Percentiles rank a stretch among this genome's conserved stretches.
Conservation (phyloP, 192 early-diverging fungal genomes). For the Backusella circina region DNA sequence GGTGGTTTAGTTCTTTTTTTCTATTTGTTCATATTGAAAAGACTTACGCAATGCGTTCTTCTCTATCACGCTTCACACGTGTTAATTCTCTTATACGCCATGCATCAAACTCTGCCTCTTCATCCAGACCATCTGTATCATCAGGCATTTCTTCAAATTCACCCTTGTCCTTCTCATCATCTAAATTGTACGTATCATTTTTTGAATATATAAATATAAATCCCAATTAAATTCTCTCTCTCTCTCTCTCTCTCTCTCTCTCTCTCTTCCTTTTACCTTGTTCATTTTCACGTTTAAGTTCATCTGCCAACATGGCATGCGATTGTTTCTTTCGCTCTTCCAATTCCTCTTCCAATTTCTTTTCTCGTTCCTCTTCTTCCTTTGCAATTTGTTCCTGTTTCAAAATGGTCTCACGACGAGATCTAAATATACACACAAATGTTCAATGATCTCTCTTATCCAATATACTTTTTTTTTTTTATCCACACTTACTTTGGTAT, state of each 20-base stretch:
- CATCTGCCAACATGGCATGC: slow-evolving; percentile 70
- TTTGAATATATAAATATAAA: too few relatives aligned
- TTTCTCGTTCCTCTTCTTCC: slow-evolving; percentile 61
- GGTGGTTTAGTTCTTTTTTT: neutral
- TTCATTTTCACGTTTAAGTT: slow-evolving; percentile 57
- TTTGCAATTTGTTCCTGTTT: slow-evolving; percentile 50
- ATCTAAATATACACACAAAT: slow-evolving; percentile 40
- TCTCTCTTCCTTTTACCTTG: slow-evolving; percentile 39
- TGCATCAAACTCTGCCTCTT: slow-evolving; percentile 82
- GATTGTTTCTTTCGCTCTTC: slow-evolving; percentile 74
- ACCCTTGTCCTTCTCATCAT: slow-evolving; percentile 39
- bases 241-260: neutral
- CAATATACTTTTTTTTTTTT: neutral
- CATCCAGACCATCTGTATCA: slow-evolving; percentile 89
- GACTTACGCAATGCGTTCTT: slow-evolving; percentile 62
- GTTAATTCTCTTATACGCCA: slow-evolving; percentile 91
- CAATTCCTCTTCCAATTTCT: slow-evolving; percentile 40
- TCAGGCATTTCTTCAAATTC: slow-evolving; percentile 59
- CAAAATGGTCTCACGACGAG: slow-evolving; percentile 54
- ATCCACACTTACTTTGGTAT: slow-evolving; percentile 70
- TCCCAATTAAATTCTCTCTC: too few relatives aligned
- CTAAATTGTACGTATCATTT: slow-evolving; percentile 30
- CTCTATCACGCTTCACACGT: slow-evolving; percentile 85
- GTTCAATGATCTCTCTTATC: neutral
- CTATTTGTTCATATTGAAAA: neutral